A percentile compares a stretch with the other conserved stretches of the same genome.
phyloP scores from a whole-genome alignment of 768 basidiomycete species.

The Kwoniella sp. region DNA sequence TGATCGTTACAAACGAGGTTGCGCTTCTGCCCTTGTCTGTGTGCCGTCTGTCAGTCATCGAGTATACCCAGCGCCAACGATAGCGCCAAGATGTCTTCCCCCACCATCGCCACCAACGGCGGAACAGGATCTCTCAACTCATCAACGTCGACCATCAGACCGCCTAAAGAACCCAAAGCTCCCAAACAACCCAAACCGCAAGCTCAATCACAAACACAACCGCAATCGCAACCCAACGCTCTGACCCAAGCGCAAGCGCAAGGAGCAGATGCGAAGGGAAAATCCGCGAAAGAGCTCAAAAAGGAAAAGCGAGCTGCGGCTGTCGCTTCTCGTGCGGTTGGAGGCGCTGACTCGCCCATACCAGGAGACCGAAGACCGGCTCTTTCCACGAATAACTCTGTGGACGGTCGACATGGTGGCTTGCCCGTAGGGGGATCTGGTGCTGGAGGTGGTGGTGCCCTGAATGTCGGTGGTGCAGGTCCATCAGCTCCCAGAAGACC shows the following conservation, averaged over 20 bases:
- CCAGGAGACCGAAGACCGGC: slow-evolving; percentile 8
- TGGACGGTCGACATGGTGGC: background rate
- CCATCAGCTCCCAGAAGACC: slow-evolving; percentile 22
- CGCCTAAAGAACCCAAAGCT: slow-evolving; percentile 6
- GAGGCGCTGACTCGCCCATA: background rate
- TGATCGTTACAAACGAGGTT: too few relatives aligned
- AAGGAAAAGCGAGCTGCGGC: slow-evolving; percentile 55
- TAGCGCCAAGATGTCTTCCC: background rate
- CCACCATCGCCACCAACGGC: background rate
- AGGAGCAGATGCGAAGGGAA: slow-evolving; percentile 13
- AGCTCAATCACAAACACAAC: background rate
- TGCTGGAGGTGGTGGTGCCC: slow-evolving; percentile 1
- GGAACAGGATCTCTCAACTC: background rate
- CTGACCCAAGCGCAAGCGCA: background rate
- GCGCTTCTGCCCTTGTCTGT: too few relatives aligned
- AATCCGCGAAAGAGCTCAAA: slow-evolving; percentile 52
- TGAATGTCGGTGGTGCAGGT: slow-evolving; percentile 4
- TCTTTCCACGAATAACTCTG: slow-evolving; percentile 2
- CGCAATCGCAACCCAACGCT: background rate
- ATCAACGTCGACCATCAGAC: background rate
- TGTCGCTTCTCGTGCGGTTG: slow-evolving; percentile 43
- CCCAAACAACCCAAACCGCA: slow-evolving; percentile 12
- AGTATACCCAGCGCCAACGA: too few relatives aligned
- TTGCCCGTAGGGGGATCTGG: slow-evolving; percentile 9
- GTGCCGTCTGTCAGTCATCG: too few relatives aligned